Percentiles rank a stretch among this genome's conserved stretches.
phyloP scores from a whole-genome alignment of 2,329 filamentous ascomycete genomes.

The Chaetomium globosum region DNA sequence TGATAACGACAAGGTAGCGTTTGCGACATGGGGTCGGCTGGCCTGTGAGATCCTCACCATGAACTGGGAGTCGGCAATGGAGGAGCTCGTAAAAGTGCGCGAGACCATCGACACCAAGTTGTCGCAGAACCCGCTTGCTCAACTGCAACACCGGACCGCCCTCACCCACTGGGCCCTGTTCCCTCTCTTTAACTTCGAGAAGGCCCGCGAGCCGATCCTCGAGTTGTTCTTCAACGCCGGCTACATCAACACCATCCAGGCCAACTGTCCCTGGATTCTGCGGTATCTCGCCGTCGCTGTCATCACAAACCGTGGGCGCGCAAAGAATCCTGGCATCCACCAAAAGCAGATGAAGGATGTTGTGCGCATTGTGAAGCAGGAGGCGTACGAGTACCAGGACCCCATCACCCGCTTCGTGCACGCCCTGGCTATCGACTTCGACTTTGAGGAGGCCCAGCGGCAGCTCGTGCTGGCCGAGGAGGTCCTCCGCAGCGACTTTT shows the following conservation, averaged over 20 bases:
- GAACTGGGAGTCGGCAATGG: constrained; percentile 92
- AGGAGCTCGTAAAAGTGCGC: constrained; percentile 87
- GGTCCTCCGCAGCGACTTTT: constrained; percentile 92
- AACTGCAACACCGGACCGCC: constrained; percentile 96
- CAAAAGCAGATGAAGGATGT: constrained; percentile 99
- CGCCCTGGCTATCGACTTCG: constrained; percentile 91
- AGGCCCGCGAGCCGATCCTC: constrained; percentile 84
- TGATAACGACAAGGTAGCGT: constrained; percentile 95
- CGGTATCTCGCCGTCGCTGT: constrained; percentile 92
- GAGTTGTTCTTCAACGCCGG: constrained; percentile 96
- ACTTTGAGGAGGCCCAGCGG: constrained; percentile 94
- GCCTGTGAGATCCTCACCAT: constrained; percentile 92
- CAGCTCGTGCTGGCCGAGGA: constrained; percentile 85
- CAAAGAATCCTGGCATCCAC: constrained; percentile 81
- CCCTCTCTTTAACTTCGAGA: constrained; percentile 97
- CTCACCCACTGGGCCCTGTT: constrained; percentile 98
- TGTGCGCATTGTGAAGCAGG: constrained; percentile 91
- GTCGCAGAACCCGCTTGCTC: constrained; percentile 93
- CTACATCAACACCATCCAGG: constrained; percentile 99
- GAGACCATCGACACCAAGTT: constrained; percentile 91
- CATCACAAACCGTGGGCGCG: constrained; percentile 84
- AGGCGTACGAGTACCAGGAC: constrained; percentile 96
- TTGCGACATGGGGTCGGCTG: constrained; percentile 96
- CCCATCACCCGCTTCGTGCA: constrained; percentile 96
- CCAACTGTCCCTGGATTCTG: constrained; percentile 92